Base-by-base conservation (phyloP, 1,284 basidiomycete species). In the Boletellus deceptivus region DNA sequence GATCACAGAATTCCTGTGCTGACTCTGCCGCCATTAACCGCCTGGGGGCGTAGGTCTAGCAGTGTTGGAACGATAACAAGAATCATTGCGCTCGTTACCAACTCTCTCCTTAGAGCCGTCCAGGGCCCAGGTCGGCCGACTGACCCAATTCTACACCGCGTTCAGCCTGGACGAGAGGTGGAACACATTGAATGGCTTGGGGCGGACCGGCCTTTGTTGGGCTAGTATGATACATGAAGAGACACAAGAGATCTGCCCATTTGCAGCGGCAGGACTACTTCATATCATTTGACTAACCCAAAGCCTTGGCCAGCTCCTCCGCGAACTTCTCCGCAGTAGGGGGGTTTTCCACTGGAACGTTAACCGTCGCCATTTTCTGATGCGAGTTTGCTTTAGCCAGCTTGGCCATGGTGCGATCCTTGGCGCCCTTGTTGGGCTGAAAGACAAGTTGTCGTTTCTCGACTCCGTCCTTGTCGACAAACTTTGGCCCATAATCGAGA, bases 51-150 rank as follows among this genome's bases (percentile, higher is more conserved):
- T 8, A 25, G 25, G 25, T 8, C 25, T 90, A 8, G 86, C 86
- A 6, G 88, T 85, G 16, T 86, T 91, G 55, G 84, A 89, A 51
- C 74, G 85, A 29, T 84, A 87, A 60, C 80, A 84, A 57, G 80
- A 83, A 61, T 85, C 86, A 10, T 79, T 85, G 46, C 79, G 79
- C 10, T 88, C 89, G 8, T 99, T 90, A 68, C 82, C 84, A 0
- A 76, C 84, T 34, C 84, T 99, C 49, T 95, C 92, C 0, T 79
- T 79, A 22, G 81, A 86, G 52, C 78, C 99, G 49, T 90, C 90
- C 14, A 76, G 82, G 46, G 71, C 81, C 0, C 93, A 97, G 61
- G 75, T 98, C 48, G 76, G 86, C 45, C 77, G 97, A 62, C 83
- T 98, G 53, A 78, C 80, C 43, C 84, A 89, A 41, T 99, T 99